These are phyloP conservation scores for Pseudogymnoascus sp. DNA, from an alignment of 2,329 filamentous ascomycete species.

Conservation along the genomic window DNA sequence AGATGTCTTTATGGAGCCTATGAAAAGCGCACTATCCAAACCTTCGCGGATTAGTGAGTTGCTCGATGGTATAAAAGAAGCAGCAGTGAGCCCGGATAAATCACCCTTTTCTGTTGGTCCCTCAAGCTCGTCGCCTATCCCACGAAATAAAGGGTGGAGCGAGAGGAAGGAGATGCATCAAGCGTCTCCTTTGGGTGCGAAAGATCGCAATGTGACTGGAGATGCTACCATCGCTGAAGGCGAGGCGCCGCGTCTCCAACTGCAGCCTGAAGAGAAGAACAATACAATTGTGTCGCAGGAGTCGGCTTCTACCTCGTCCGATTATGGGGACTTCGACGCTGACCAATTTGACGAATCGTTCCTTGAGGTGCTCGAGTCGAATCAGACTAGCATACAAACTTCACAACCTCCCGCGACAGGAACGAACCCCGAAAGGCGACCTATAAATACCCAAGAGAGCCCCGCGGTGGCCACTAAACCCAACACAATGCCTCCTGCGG, in stretches of 20 bases:
- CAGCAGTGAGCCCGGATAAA: conserved; percentile 20
- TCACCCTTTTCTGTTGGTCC: conserved; percentile 17
- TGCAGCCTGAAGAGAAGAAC: conserved; percentile 2
- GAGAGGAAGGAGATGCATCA: neutral
- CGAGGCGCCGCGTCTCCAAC: conserved; percentile 1
- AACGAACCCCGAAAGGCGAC: neutral
- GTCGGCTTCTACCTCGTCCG: conserved; percentile 19
- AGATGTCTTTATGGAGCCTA: conserved; percentile 28
- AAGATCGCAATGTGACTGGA: conserved; percentile 38
- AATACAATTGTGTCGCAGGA: neutral
- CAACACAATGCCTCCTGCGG: neutral
- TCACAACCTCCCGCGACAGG: conserved; percentile 8
- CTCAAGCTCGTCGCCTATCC: conserved; percentile 36
- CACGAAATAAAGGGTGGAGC: neutral
- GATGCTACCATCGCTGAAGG: conserved; percentile 33
- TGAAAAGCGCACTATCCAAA: conserved; percentile 45
- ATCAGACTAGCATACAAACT: conserved; percentile 21
- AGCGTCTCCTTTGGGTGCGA: conserved; percentile 16
- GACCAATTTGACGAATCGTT: conserved; percentile 35
- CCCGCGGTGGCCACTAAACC: neutral
- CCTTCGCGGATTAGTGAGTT: conserved; percentile 48
- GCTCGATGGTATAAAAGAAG: conserved; percentile 57
- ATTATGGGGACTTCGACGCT: conserved; percentile 44
- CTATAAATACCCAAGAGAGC: neutral
- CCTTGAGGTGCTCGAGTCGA: conserved; percentile 47